Evolutionary conservation across 2,329 filamentous ascomycete genomes (phyloP).

Genomic region (Penicillium palitans): DNA sequence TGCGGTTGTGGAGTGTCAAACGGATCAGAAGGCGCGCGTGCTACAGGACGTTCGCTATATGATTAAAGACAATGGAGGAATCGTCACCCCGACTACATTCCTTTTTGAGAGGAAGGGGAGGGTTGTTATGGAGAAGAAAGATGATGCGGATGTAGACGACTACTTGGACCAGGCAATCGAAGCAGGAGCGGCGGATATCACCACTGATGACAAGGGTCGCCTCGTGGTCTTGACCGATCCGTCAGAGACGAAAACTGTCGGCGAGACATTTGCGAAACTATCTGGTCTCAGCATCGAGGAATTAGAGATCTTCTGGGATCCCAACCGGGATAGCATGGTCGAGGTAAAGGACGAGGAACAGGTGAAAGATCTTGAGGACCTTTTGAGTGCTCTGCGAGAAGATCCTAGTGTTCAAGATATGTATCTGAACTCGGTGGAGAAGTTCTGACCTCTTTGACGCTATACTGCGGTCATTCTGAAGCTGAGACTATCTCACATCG

Average conservation of each 20-base stretch:
- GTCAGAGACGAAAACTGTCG: constrained; percentile 62
- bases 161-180: constrained; percentile 81
- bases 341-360: constrained; percentile 59
- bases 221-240: constrained; percentile 72
- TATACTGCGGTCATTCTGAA: background rate
- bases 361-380: constrained; percentile 57
- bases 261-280: constrained; percentile 62
- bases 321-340: constrained; percentile 76
- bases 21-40: constrained; percentile 73
- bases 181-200: constrained; percentile 65
- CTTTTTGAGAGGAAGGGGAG: constrained; percentile 81
- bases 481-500: background rate
- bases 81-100: constrained; percentile 72
- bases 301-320: constrained; percentile 80
- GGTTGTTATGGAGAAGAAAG: constrained; percentile 65
- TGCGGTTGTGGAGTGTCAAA: constrained; percentile 80
- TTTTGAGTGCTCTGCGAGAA: constrained; percentile 59
- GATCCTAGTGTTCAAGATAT: constrained; percentile 73
- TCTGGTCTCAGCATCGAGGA: constrained; percentile 68
- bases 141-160: constrained; percentile 62
- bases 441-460: constrained; percentile 21
- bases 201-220: constrained; percentile 64
- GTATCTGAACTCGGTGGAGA: constrained; percentile 63
- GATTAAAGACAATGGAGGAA: constrained; percentile 71
- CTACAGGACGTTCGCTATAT: constrained; percentile 70